Percentiles rank a stretch among this genome's conserved stretches.
Conservation (phyloP, 768 basidiomycete genomes). For the Suillus decipiens region DNA sequence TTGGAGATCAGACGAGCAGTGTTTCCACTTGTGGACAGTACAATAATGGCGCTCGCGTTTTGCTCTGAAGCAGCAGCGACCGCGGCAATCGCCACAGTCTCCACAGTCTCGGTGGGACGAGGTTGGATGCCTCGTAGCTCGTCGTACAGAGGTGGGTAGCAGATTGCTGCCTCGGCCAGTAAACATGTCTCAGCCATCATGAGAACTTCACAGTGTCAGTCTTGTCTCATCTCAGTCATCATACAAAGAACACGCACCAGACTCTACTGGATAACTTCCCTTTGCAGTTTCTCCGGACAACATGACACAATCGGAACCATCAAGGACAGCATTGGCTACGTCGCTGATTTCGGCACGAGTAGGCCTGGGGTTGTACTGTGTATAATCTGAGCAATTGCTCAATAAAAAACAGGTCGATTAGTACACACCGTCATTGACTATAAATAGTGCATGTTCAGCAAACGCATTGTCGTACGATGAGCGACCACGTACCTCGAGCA, state of each 20-base stretch:
- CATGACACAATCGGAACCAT: constrained; percentile 99
- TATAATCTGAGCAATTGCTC: constrained; percentile 18
- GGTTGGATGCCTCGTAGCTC: constrained; percentile 78
- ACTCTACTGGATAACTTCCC: constrained; percentile 93
- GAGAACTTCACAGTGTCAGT: constrained; percentile 56
- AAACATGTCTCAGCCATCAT: constrained; percentile 99
- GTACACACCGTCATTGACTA: constrained; percentile 88
- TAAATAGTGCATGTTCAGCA: constrained; percentile 1
- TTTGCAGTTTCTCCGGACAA: constrained; percentile 99
- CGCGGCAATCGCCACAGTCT: constrained; percentile 95
- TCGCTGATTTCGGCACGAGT: constrained; percentile 99
- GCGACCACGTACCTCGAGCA: constrained; percentile 77
- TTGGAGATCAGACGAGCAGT: constrained; percentile 96
- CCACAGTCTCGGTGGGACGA: constrained; percentile 90
- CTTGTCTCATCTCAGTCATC: background rate
- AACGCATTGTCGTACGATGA: background rate
- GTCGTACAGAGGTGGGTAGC: constrained; percentile 92
- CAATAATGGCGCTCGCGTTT: constrained; percentile 91
- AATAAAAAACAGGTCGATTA: background rate
- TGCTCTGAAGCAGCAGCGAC: constrained; percentile 96
- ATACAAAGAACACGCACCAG: constrained; percentile 54
- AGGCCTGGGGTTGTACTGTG: constrained; percentile 93
- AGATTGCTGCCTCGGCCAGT: constrained; percentile 93
- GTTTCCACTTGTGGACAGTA: constrained; percentile 95
- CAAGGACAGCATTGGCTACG: constrained; percentile 98